Base-by-base conservation (phyloP, 768 basidiomycete species). In the Mycena galericulata region DNA sequence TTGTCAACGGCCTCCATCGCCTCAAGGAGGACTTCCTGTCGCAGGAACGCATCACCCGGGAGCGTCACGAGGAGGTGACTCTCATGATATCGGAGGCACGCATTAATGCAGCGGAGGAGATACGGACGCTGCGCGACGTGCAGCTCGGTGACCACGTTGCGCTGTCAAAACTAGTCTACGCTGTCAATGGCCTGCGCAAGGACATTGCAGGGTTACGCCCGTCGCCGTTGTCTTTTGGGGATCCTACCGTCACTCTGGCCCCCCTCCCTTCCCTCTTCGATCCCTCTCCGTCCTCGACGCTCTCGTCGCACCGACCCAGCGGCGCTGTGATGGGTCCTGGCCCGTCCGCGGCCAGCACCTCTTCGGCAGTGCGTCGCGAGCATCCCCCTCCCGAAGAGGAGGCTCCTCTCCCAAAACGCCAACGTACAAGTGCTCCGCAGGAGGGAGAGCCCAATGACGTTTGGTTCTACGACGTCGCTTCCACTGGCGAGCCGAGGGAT, bases 381-480 rank as follows among this genome's bases (percentile, higher is more conserved):
- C 11, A 15, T 4, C 30, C 60, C 8, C 11, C 32, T 1, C 68
- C 88, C 76, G 78, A 84, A 80, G 76, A 84, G 77, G 74, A 86
- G 75, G 51, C 79, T 73, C 38, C 77, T 68, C 68, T 86, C 76
- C 68, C 81, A 73, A 76, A 84, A 73, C 74, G 81, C 78, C 79
- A 84, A 75, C 75, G 47, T 49, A 51, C 47, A 4, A 24, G n/a
- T 26, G 17, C 32, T 6, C 6, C 29, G 14, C 26, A 49, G 7
- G 60, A 38, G 6, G 14, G 34, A 8, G 49, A 47, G 17, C 24
- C 27, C 32, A 18, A 38, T 27, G 60, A 62, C 47, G 60, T 62
- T 20, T 51, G 47, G 47, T 62, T 62, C 24, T 62, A 36, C 12
- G 60, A 62, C 12, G 60, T 62, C 18, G 47, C 60, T 17, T 1